Evolutionary conservation across 139 green algal genomes (phyloP), one percentile per base, ranked within the genome.

Genomic region (Chlorella sp.): DNA sequence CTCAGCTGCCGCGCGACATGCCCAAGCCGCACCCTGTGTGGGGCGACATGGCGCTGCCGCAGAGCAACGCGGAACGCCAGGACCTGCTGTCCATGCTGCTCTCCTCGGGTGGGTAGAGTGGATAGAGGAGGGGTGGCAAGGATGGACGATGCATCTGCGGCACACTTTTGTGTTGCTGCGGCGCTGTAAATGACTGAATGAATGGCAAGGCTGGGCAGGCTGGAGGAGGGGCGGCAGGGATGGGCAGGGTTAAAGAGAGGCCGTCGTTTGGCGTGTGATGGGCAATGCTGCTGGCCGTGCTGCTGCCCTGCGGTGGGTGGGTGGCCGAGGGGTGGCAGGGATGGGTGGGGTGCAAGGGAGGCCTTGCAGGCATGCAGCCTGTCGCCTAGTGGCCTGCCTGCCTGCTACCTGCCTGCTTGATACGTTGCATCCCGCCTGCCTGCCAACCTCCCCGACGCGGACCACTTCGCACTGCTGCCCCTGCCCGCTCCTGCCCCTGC

Each of bases 21-120:
- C 34, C 66, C 60, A 48, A 16, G 76, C 69, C 69, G 68, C 89
- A 94, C 77, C 91, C 90, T 1, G 93, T 94, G 39, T 95, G 92
- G 92, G 93, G 93, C 28, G 42, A 19, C 73, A 60, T 69, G 71
- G 42, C n/a, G 21, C n/a, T 64, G 15, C 71, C 75, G 53, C 30
- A 2, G 14, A 86, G 79, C 77, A 91, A 91, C 32, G 82, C 36
- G 30, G 61, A 77, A 14, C 87, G 90, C 19, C 66, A 89, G 71
- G 80, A 81, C 12, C 91, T 93, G 82, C 71, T 93, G 28, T 16
- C 64, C 22, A 40, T 92, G 82, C 83, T 93, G 82, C 86, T 91
- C 64, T 73, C 82, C 7, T 57, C 79, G 36, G 87, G 79, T 86
- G 87, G 34, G 79, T 81, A 34, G 75, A 34, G n/a, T 81, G 69